Percentiles rank a stretch among this genome's conserved stretches.
phyloP scores from a whole-genome alignment of 805 yeast species.

The Clavispora vitiphila region DNA sequence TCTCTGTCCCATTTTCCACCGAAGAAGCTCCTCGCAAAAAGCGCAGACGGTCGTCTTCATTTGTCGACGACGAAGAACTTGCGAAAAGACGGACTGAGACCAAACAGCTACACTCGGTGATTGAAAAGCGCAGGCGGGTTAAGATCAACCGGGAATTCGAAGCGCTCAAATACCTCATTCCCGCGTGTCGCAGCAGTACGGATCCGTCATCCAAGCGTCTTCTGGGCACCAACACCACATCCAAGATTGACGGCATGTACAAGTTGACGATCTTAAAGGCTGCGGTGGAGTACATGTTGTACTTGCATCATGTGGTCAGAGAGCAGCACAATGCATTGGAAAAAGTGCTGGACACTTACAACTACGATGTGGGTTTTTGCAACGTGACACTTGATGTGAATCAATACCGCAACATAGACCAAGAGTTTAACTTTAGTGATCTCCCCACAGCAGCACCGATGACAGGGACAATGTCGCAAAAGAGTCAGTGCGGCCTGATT shows the following conservation, averaged over 20 bases:
- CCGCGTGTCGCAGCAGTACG: constrained; percentile 67
- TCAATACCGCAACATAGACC: constrained; percentile 53
- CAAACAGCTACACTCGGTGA: constrained; percentile 59
- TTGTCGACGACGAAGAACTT: constrained; percentile 36
- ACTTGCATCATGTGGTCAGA: constrained; percentile 56
- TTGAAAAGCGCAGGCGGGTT: constrained; percentile 72
- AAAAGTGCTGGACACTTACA: constrained; percentile 19
- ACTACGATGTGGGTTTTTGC: constrained; percentile 45
- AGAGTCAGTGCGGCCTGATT: neutral
- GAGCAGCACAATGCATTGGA: constrained; percentile 44
- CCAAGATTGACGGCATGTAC: constrained; percentile 61
- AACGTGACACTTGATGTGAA: constrained; percentile 55
- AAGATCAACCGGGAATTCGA: constrained; percentile 82
- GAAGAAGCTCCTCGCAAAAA: constrained; percentile 24
- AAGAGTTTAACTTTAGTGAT: constrained; percentile 47
- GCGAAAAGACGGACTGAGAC: constrained; percentile 38
- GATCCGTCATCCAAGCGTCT: constrained; percentile 12
- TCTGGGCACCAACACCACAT: constrained; percentile 12
- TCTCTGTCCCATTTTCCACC: neutral
- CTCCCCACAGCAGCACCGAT: constrained; percentile 7
- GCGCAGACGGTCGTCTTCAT: constrained; percentile 35
- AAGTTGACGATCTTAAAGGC: constrained; percentile 76
- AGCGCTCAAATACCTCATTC: constrained; percentile 69
- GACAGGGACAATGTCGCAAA: neutral
- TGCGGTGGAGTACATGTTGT: constrained; percentile 75